These are phyloP conservation scores for Coemansia sp. DNA, from an alignment of 192 early-diverging fungal species.

Conservation along the genomic window DNA sequence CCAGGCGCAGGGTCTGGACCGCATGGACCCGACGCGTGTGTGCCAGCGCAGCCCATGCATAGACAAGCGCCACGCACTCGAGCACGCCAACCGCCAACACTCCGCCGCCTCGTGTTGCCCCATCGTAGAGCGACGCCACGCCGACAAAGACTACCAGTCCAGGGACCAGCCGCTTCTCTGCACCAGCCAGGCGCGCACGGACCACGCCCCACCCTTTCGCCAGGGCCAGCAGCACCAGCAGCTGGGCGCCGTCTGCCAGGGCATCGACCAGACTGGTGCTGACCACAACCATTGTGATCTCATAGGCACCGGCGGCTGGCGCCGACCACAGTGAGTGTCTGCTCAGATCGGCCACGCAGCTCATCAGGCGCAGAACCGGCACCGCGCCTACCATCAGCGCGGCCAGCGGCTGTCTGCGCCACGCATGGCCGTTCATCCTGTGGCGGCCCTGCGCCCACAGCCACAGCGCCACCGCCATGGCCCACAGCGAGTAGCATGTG, in stretches of 20 bases:
- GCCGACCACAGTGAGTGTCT: constrained; percentile 24
- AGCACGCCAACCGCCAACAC: constrained; percentile 38
- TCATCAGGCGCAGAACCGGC: constrained; percentile 38
- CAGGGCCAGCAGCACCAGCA: constrained; percentile 33
- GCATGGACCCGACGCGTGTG: constrained; percentile 40
- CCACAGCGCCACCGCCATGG: constrained; percentile 23
- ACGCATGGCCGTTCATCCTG: background rate
- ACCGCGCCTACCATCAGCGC: constrained; percentile 25
- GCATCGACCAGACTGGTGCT: constrained; percentile 49
- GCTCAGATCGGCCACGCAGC: constrained; percentile 48
- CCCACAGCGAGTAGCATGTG: constrained; percentile 38
- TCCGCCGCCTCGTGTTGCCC: constrained; percentile 44
- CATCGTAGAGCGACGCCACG: constrained; percentile 44
- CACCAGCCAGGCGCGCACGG: constrained; percentile 33
- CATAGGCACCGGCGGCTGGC: constrained; percentile 26
- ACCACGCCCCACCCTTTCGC: constrained; percentile 52
- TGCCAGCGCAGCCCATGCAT: constrained; percentile 28
- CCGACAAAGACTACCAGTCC: constrained; percentile 36
- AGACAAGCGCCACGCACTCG: constrained; percentile 23
- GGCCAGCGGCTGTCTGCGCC: constrained; percentile 11
- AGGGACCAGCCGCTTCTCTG: constrained; percentile 43
- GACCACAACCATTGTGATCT: constrained; percentile 41
- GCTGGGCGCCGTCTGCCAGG: constrained; percentile 37
- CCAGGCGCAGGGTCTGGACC: constrained; percentile 38
- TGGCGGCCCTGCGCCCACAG: constrained; percentile 6